phyloP scores from a whole-genome alignment of 2,329 filamentous ascomycete species.

The Pezizomycotina sp. region DNA sequence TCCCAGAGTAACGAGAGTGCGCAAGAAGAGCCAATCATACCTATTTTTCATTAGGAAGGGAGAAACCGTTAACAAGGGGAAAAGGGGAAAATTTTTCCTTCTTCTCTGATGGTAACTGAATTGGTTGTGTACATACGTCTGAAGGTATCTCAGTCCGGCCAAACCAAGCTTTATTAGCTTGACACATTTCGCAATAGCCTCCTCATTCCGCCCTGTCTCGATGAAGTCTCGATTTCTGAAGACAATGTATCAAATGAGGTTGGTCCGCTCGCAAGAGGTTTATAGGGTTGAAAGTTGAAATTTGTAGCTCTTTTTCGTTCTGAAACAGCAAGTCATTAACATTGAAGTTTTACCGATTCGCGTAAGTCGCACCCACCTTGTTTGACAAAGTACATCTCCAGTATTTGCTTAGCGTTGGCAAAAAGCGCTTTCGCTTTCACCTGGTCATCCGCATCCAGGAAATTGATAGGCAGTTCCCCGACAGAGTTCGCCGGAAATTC shows the following conservation, averaged over 20 bases:
- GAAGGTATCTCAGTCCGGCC: slow-evolving; percentile 75
- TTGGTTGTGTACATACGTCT: slow-evolving; percentile 38
- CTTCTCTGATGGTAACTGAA: background rate
- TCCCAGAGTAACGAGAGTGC: slow-evolving; percentile 71
- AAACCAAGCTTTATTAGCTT: slow-evolving; percentile 61
- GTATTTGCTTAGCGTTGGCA: slow-evolving; percentile 67
- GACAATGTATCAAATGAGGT: slow-evolving; percentile 6
- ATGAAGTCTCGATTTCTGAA: slow-evolving; percentile 41
- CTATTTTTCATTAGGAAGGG: slow-evolving; percentile 5
- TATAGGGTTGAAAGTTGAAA: slow-evolving; percentile 61
- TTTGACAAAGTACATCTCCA: slow-evolving; percentile 95
- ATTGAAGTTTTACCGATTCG: background rate
- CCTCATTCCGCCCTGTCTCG: slow-evolving; percentile 46
- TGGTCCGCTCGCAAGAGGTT: slow-evolving; percentile 43
- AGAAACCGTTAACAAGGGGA: background rate
- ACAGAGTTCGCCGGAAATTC: slow-evolving; percentile 95
- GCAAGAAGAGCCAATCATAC: slow-evolving; percentile 93
- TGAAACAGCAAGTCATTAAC: background rate
- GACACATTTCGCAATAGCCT: slow-evolving; percentile 64
- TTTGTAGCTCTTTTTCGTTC: slow-evolving; percentile 59
- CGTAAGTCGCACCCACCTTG: slow-evolving; percentile 34
- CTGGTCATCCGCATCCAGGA: slow-evolving; percentile 51
- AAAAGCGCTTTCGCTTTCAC: slow-evolving; percentile 74
- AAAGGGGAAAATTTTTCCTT: background rate
- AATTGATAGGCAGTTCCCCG: slow-evolving; percentile 74